Conservation (phyloP, 495 filamentous ascomycete species). For the Cudoniella acicularis region DNA sequence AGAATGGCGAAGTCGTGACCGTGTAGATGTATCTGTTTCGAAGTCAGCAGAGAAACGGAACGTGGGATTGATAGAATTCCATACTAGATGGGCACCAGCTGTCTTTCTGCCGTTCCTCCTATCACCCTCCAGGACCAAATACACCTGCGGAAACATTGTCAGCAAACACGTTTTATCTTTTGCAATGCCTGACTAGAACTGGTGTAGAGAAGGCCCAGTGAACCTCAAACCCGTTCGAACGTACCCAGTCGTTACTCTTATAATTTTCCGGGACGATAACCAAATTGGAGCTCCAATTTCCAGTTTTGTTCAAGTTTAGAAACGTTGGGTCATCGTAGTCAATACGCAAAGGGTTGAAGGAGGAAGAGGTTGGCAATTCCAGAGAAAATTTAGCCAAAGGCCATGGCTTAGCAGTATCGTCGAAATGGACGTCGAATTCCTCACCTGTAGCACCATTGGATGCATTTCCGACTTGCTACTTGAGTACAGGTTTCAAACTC, state of each 20-base stretch:
- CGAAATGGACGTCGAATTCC: no score
- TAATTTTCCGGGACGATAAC: background rate
- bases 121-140: no score
- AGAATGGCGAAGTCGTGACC: constrained; percentile 57
- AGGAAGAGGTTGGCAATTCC: constrained; percentile 40
- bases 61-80: constrained; percentile 52
- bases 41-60: constrained; percentile 25
- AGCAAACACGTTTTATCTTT: no score
- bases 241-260: background rate
- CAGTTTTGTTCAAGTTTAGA: background rate
- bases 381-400: background rate
- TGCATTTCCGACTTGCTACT: background rate
- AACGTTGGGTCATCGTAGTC: constrained; percentile 2
- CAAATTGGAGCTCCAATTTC: background rate
- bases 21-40: constrained; percentile 60
- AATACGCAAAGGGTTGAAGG: constrained; percentile 33
- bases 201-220: no score
- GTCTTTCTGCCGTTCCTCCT: no score
- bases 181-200: no score
- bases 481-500: background rate
- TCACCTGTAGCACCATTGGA: background rate
- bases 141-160: no score
- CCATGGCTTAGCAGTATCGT: background rate
- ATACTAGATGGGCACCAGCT: background rate
- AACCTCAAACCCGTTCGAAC: no score